Percentiles rank a stretch among this genome's conserved stretches.
Conservation (phyloP, 345 rosid species). For the Salix purpurea region DNA sequence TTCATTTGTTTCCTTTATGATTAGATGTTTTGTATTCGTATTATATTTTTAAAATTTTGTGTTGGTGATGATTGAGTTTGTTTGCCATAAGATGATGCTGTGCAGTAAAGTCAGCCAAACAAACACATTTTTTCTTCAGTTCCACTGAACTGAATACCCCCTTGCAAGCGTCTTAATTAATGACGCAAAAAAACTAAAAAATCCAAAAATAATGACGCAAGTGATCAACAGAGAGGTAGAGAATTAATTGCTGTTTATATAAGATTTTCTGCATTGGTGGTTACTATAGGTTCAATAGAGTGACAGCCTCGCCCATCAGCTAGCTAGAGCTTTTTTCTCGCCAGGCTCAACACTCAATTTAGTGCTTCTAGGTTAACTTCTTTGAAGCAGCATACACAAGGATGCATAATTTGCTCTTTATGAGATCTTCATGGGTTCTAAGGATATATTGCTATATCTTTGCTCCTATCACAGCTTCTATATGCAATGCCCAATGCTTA, state of each 20-base stretch:
- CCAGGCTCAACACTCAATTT: neutral
- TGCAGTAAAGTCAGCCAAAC: neutral
- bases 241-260: neutral
- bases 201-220: neutral
- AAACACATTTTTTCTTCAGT: neutral
- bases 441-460: neutral
- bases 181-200: neutral
- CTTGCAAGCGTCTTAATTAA: neutral
- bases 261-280: neutral
- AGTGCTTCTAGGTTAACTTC: neutral
- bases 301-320: neutral
- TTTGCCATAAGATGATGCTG: neutral
- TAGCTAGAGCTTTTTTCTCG: neutral
- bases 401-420: neutral
- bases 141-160: neutral
- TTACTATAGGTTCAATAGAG: neutral
- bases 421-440: neutral
- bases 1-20: neutral
- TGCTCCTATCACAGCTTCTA: neutral
- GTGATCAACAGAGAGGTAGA: neutral
- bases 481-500: neutral
- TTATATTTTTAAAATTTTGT: neutral
- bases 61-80: neutral
- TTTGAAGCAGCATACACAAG: neutral
- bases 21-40: neutral